Evolutionary conservation across 2,329 filamentous ascomycete species (phyloP).

Genomic region (Sporothrix pallida): DNA sequence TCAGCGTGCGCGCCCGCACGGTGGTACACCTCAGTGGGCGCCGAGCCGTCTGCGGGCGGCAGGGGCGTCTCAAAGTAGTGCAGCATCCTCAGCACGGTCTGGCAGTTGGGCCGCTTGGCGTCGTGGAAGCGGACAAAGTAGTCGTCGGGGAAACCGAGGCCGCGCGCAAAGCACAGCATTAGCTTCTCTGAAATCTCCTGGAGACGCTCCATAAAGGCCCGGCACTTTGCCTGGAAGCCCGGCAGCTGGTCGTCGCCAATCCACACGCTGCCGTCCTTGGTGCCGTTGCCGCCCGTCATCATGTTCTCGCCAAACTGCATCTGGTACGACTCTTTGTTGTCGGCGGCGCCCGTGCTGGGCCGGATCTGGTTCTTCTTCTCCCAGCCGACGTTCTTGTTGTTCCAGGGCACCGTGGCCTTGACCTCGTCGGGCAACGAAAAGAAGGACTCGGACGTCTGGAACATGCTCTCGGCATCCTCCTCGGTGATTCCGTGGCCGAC

Average conservation of each 20-base stretch:
- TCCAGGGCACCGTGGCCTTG: slow-evolving; percentile 62
- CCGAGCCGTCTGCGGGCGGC: slow-evolving; percentile 45
- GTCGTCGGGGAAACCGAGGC: slow-evolving; percentile 56
- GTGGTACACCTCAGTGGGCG: slow-evolving; percentile 54
- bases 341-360: slow-evolving; percentile 62
- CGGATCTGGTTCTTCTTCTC: slow-evolving; percentile 64
- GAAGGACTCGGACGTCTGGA: slow-evolving; percentile 51
- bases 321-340: slow-evolving; percentile 68
- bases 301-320: slow-evolving; percentile 61
- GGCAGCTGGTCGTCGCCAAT: slow-evolving; percentile 53
- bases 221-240: slow-evolving; percentile 53
- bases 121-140: slow-evolving; percentile 64
- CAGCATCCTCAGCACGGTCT: slow-evolving; percentile 54
- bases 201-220: slow-evolving; percentile 60
- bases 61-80: slow-evolving; percentile 39
- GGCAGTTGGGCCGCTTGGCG: slow-evolving; percentile 54
- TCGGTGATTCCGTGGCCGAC: slow-evolving; percentile 53
- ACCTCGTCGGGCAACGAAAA: slow-evolving; percentile 58
- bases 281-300: slow-evolving; percentile 52
- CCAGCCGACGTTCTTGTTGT: slow-evolving; percentile 63
- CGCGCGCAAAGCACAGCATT: slow-evolving; percentile 64
- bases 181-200: slow-evolving; percentile 61
- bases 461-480: slow-evolving; percentile 53
- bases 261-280: slow-evolving; percentile 50
- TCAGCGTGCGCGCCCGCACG: slow-evolving; percentile 66